Conservation (phyloP, 1,284 basidiomycete species). For the Tetrapyrgos nigripes region DNA sequence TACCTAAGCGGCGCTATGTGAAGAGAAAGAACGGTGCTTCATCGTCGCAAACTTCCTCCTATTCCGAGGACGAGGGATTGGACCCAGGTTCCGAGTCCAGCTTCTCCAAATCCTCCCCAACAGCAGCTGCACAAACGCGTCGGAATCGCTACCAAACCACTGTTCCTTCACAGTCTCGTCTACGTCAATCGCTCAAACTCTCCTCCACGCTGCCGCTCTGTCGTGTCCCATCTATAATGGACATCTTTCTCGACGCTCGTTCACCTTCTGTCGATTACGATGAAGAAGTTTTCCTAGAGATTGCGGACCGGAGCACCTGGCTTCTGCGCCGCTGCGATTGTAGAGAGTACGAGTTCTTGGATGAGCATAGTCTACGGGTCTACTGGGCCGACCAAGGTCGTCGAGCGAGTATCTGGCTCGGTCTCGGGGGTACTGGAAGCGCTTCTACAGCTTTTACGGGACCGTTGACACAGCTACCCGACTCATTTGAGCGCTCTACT, state of each 20-base stretch:
- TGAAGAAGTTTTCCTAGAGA: slow-evolving; percentile 27
- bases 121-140: not conserved
- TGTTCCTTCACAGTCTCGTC: not conserved
- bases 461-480: slow-evolving; percentile 37
- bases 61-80: not conserved
- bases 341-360: slow-evolving; percentile 15
- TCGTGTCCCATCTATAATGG: slow-evolving; percentile 40
- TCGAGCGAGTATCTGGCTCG: slow-evolving; percentile 25
- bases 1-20: not conserved
- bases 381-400: slow-evolving; percentile 47
- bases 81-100: not conserved
- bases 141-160: not conserved
- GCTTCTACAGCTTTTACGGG: slow-evolving; percentile 18
- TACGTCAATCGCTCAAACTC: not conserved
- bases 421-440: slow-evolving; percentile 1
- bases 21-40: not conserved
- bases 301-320: slow-evolving; percentile 22
- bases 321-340: slow-evolving; percentile 24
- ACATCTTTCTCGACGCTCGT: slow-evolving; percentile 44
- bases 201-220: not conserved
- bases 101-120: not conserved
- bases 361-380: slow-evolving; percentile 36
- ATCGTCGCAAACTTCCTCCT: not conserved
- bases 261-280: slow-evolving; percentile 27
- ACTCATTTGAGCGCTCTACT: slow-evolving; percentile 56